Base-by-base conservation (phyloP, 73 alveolate genomes). In the Breviolum minutum region DNA sequence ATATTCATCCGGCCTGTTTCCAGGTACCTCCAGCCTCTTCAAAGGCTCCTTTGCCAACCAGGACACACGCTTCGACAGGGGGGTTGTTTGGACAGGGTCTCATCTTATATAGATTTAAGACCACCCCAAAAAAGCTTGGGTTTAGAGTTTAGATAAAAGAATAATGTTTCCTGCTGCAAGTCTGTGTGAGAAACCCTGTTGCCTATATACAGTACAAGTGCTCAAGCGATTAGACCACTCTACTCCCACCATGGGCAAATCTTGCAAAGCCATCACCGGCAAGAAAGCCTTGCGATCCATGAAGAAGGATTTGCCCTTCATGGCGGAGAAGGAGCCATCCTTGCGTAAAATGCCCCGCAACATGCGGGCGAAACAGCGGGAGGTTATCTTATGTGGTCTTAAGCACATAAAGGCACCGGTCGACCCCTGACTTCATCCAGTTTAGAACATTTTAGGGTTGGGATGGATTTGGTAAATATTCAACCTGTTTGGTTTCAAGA, bases 361-460 rank as follows among this genome's bases (percentile, higher is more conserved):
- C 87, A 77, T 77, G 87, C 87, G 87, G 63, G 87, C 17, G 64
- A 77, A 77, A 63, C 87, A 77, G 66, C 62, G 87, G 26, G 63
- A 12, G 20, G n/a, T n/a, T 9, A 77, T 77, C 87, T 26, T 77
- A 8, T 8, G 7, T 8, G 87, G 87, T 11, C 30, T 77, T 61
- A 77, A 20, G 26, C 0, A 11, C 16, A 10, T 77, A 19, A 32
- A 32, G 9, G 87, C 87, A 9, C 87, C 87, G 12, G 26, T 77
- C 64, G 87, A 8, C 16, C 17, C 63, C 11, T 20, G 87, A 11
- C 87, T n/a, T 77, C 6, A 26, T 11, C 24, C 24, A 13, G 74
- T 11, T 66, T 17, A 66, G 17, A 17, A 66, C 11, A 13, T 66
- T 66, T 66, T 66, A 17, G n/a, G n/a, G n/a, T n/a, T n/a, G n/a